Evolutionary conservation across 768 basidiomycete species (phyloP).

Genomic region (Phallus indusiatus): DNA sequence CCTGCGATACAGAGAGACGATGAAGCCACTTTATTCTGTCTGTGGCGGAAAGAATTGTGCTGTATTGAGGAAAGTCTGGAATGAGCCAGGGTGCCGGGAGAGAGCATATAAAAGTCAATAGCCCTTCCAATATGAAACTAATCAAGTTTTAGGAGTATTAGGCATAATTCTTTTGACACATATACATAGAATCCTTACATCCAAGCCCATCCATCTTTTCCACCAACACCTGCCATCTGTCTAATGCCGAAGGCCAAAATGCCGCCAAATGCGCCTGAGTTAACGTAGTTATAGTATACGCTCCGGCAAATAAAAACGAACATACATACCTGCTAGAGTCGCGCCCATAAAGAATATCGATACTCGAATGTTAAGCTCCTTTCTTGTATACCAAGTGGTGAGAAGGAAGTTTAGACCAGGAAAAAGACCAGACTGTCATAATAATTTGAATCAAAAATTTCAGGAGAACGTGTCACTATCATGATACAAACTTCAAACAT

Average conservation of each 20-base stretch:
- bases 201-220: constrained; percentile 17
- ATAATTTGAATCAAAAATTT: background rate
- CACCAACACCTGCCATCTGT: constrained; percentile 18
- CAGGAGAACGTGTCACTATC: background rate
- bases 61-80: constrained; percentile 33
- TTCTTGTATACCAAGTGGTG: constrained; percentile 23
- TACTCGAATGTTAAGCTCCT: constrained; percentile 13
- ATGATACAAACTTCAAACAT: constrained; percentile 16
- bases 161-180: background rate
- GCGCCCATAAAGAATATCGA: constrained; percentile 25
- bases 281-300: background rate
- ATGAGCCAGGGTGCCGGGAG: constrained; percentile 20
- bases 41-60: constrained; percentile 25
- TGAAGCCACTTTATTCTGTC: constrained; percentile 25
- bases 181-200: constrained; percentile 10
- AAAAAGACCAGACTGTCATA: constrained; percentile 15
- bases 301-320: background rate
- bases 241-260: constrained; percentile 20
- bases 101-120: constrained; percentile 24
- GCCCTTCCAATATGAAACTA: constrained; percentile 19
- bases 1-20: constrained; percentile 25
- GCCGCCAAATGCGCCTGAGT: constrained; percentile 14
- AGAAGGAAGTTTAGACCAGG: constrained; percentile 21
- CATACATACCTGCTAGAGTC: constrained; percentile 15
- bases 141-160: background rate